phyloP scores from a whole-genome alignment of 495 filamentous ascomycete species.

The Penicillium alfredii region DNA sequence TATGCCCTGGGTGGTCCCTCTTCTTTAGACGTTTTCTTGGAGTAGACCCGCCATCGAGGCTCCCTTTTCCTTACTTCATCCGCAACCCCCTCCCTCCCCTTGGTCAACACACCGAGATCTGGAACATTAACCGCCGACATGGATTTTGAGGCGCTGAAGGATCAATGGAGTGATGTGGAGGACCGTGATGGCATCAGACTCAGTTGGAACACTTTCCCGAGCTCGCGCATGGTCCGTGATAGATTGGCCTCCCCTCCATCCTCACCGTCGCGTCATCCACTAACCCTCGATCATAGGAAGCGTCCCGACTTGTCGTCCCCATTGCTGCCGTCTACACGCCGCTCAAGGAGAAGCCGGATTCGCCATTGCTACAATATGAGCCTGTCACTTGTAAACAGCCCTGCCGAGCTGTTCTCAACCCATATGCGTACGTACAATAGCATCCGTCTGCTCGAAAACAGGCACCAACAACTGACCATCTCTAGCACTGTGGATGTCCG shows the following conservation, averaged over 20 bases:
- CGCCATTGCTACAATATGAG: constrained; percentile 89
- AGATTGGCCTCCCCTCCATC: constrained; percentile 3
- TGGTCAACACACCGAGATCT: constrained; percentile 27
- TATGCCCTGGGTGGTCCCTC: constrained; percentile 28
- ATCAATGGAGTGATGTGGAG: constrained; percentile 95
- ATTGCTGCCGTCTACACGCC: constrained; percentile 97
- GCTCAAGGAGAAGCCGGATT: constrained; percentile 88
- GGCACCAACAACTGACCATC: constrained; percentile 16
- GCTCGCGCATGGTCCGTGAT: constrained; percentile 81
- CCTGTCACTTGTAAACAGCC: constrained; percentile 96
- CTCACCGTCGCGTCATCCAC: constrained; percentile 14
- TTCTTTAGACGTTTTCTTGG: constrained; percentile 16
- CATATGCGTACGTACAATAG: constrained; percentile 68
- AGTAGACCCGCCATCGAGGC: constrained; percentile 12
- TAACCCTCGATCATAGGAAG: constrained; percentile 60
- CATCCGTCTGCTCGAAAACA: constrained; percentile 1
- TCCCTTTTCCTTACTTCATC: constrained; percentile 12
- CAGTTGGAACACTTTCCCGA: constrained; percentile 99
- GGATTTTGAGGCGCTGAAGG: constrained; percentile 82
- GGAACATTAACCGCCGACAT: constrained; percentile 41
- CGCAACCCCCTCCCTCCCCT: constrained; percentile 20
- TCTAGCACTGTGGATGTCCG: constrained; percentile 88
- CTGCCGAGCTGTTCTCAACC: constrained; percentile 94
- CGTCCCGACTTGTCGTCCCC: constrained; percentile 91
- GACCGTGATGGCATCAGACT: constrained; percentile 94